Base-by-base conservation (phyloP, 2,329 filamentous ascomycete genomes). In the Exophiala sideris region DNA sequence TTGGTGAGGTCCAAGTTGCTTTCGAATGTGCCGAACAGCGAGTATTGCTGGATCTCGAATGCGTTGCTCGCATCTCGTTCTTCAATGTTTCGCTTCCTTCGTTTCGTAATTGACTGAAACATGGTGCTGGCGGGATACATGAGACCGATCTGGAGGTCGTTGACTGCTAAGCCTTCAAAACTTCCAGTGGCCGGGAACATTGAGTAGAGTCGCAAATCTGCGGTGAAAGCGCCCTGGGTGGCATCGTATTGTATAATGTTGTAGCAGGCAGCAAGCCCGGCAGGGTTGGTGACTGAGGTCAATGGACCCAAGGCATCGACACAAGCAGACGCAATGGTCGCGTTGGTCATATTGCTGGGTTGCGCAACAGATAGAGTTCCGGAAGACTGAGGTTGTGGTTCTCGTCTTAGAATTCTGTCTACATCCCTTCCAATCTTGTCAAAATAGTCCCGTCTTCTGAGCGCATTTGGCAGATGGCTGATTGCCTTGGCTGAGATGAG, bases 191-290 rank as follows among this genome's bases (percentile, higher is more conserved):
- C 78, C 0, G 79, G 70, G 5, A 83, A 84, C 44, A 91, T 72
- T 68, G 86, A 84, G 72, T 84, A 94, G 56, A 94, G 74, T 50
- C 88, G 79, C 47, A 94, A 70, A 67, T 94, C 89, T 29, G 88
- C 88, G 70, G 88, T 81, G 67, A 94, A 94, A 12, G 83, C 74
- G 29, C 88, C 88, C 0, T 81, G 84, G 33, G 62, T 65, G 62
- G 81, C 82, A 71, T 92, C 80, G 53, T 90, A 78, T 36, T 81
- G 82, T 0, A 86, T 84, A 20, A 95, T 71, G 68, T 94, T 95
- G 74, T 92, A 94, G 79, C 89, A 95, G 45, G 89, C 82, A 54
- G 86, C 86, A 45, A 89, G 81, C 47, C 89, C 89, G 8, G 87
- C 86, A 4, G 87, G 87, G 62, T 91, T 92, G 20, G 81, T 81